phyloP scores from a whole-genome alignment of 2,329 filamentous ascomycete genomes.

The Talaromyces amestolkiae region DNA sequence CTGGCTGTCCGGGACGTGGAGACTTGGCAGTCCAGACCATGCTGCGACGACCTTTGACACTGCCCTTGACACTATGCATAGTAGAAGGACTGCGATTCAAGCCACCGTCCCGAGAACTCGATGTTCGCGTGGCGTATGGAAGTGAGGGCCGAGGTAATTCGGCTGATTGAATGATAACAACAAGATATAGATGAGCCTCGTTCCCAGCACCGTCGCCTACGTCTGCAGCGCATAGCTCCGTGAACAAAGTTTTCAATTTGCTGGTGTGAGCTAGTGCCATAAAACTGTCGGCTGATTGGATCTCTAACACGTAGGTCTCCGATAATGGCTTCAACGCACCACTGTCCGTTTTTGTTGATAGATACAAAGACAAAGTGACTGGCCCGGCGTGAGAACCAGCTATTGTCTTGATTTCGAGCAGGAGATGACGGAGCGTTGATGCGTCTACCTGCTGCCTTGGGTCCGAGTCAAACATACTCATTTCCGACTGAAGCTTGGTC shows the following conservation, averaged over 20 bases:
- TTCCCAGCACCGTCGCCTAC: conserved; percentile 60
- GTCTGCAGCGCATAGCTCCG: conserved; percentile 77
- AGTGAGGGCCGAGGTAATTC: conserved; percentile 42
- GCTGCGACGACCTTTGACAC: conserved; percentile 42
- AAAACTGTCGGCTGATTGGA: conserved; percentile 71
- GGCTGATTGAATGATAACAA: conserved; percentile 72
- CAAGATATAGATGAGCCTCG: conserved; percentile 74
- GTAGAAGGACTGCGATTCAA: conserved; percentile 28
- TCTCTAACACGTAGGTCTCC: conserved; percentile 76
- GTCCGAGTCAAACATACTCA: conserved; percentile 88
- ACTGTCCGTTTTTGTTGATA: conserved; percentile 69
- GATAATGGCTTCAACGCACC: conserved; percentile 67
- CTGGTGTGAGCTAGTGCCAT: conserved; percentile 62
- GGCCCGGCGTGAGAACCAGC: conserved; percentile 72
- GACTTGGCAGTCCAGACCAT: conserved; percentile 42
- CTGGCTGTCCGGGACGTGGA: conserved; percentile 30
- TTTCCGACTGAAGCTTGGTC: conserved; percentile 86
- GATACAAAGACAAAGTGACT: conserved; percentile 71
- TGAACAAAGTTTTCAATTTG: conserved; percentile 80
- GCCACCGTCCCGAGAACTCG: conserved; percentile 36
- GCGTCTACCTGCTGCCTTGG: conserved; percentile 67
- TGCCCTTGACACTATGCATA: conserved; percentile 36
- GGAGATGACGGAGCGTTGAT: conserved; percentile 71
- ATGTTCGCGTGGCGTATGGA: conserved; percentile 28
- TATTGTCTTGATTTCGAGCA: conserved; percentile 81